Evolutionary conservation across 495 filamentous ascomycete species (phyloP), one percentile per base, ranked within the genome.

Genomic region (Diplogelasinospora grovesii): DNA sequence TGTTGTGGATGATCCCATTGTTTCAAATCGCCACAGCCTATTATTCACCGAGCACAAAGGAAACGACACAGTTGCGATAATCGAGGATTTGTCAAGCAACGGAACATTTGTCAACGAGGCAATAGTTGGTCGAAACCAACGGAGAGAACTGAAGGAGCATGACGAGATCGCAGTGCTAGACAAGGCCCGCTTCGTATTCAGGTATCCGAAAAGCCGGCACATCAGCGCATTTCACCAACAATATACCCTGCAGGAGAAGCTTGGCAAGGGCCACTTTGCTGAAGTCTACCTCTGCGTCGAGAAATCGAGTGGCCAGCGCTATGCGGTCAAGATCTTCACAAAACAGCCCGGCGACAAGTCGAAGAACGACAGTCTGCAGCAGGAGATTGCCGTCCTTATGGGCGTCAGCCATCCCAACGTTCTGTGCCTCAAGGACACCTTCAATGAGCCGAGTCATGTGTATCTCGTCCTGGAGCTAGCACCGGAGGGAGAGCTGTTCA

Each of bases 191-290:
- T 96, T 89, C 64, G 74, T 92, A 36, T 99, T 96, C 65, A 74
- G 85, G 16, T 95, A 97, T 49, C 89, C 93, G 11, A 77, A 77
- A 27, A 81, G 73, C 45, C 77, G 85, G 39, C 73, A 80, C 21
- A 78, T 82, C 18, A 87, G 81, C 53, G 79, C 69, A 2, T 99
- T 99, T 66, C 59, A 70, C 22, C 86, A 95, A 48, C 86, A 94
- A 49, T 99, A 92, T 57, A 81, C 76, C 8, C 74, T 90, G 10
- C 71, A 86, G 25, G 79, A 89, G 40, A 85, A 89, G 58, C 78
- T 99, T 10, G 93, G 93, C 42, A 95, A 94, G 60, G 93, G 93
- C 15, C 89, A 96, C 58, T 97, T 97, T 63, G 93, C 93, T 29
- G 86, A 89, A 8, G 93, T 99, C 9, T 93, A 89, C 55, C 68